Base-by-base conservation (phyloP, 1,284 basidiomycete genomes). In the Cutaneotrichosporon sp. region DNA sequence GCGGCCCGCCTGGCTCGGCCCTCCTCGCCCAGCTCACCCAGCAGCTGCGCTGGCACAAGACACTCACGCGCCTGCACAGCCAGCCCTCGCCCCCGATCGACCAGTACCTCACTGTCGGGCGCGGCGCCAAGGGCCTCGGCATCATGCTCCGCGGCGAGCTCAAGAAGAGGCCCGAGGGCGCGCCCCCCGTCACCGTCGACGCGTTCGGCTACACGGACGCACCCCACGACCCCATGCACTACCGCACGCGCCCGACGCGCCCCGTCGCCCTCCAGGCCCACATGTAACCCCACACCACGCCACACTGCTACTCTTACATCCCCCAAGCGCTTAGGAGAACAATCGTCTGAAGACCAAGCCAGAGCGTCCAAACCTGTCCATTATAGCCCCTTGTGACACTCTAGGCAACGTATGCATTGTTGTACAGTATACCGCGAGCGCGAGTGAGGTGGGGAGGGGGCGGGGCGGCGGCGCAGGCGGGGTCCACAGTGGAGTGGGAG, bases 1-100 rank as follows among this genome's bases (percentile, higher is more conserved):
- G 71, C 67, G 69, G 67, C 31, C 63, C 70, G 9, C 74, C 72
- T 1, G 64, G 70, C 1, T 43, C 62, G n/a, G 71, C 76, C 3
- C 72, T 79, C n/a, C 59, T 73, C 31, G 65, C 72, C 8, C 73
- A 75, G 56, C 69, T 80, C n/a, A 76, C 70, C 29, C 63, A 66
- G 27, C 77, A 78, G 56, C 64, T 79, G 11, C 61, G 75, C 62
- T 80, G 78, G 78, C 76, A 76, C 64, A 75, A 79, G 63, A 77
- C 76, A 0, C 69, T 78, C 7, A 68, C 67, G 5, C 66, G 74
- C 18, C 70, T 80, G 4, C 75, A 75, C 63, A 59, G 38, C 9
- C 66, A 67, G 25, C 69, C 69, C 13, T 29, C 56, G 10, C 74
- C 74, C 4, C 66, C 66, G 33, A 72, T 78, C 27, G 62, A 67